Conservation (phyloP, 139 green algal species). For the Asterochloris sp. region DNA sequence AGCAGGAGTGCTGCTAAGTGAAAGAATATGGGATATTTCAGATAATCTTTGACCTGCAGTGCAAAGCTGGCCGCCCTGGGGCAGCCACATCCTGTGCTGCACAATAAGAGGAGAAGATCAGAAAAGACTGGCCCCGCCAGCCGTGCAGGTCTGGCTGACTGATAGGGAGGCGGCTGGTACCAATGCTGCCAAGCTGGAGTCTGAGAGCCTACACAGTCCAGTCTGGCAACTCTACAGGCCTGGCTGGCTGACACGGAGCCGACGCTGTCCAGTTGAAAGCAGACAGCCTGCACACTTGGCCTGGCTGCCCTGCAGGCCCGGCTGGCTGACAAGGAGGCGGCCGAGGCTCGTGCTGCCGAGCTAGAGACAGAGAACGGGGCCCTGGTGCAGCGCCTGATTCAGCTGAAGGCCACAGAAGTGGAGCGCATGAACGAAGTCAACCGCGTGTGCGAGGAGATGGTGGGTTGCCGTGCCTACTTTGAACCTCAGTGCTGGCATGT, state of each 20-base stretch:
- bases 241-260: neutral
- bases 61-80: no score
- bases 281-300: neutral
- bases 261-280: neutral
- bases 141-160: no score
- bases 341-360: slow-evolving; percentile 23
- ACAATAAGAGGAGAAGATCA: no score
- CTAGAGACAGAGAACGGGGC: slow-evolving; percentile 41
- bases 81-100: no score
- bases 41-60: no score
- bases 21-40: no score
- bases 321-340: slow-evolving; percentile 35
- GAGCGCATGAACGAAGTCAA: slow-evolving; percentile 67
- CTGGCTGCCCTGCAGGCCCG: slow-evolving; percentile 19
- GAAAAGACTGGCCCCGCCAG: no score
- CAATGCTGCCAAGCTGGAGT: neutral
- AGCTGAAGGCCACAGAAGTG: slow-evolving; percentile 55
- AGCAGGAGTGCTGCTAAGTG: no score
- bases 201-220: neutral
- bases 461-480: slow-evolving; percentile 10
- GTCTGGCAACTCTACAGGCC: neutral
- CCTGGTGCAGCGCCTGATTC: slow-evolving; percentile 45
- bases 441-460: slow-evolving; percentile 31
- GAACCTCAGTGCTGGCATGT: neutral
- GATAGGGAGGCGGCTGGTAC: no score